Conservation (phyloP, 2,329 filamentous ascomycete genomes). For the Ophiostoma himal-ulmi region DNA sequence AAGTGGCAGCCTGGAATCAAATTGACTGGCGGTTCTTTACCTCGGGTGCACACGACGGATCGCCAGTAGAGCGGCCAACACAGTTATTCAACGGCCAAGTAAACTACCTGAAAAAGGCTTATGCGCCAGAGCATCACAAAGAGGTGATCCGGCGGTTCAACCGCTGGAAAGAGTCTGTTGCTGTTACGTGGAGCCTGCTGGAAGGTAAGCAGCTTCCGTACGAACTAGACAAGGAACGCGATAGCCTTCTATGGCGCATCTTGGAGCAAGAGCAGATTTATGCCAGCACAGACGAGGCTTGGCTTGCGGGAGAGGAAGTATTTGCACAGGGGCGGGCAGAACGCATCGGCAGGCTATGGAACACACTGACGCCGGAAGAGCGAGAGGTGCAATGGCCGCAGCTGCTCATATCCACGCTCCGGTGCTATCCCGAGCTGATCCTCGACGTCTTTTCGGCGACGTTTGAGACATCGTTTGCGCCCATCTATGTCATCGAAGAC, state of each 20-base stretch:
- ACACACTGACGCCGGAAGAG: slow-evolving; percentile 28
- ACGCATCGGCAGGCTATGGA: slow-evolving; percentile 35
- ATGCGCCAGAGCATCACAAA: background rate
- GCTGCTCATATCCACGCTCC: slow-evolving; percentile 36
- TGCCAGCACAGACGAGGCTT: background rate
- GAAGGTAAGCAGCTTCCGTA: slow-evolving; percentile 17
- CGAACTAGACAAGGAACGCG: background rate
- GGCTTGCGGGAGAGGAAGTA: background rate
- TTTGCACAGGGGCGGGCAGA: slow-evolving; percentile 23
- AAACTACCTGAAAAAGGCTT: background rate
- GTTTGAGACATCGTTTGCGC: slow-evolving; percentile 32
- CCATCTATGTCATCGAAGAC: slow-evolving; percentile 38
- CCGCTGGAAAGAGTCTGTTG: slow-evolving; percentile 23
- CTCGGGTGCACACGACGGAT: background rate
- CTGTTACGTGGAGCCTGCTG: slow-evolving; percentile 22
- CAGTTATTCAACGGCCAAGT: background rate
- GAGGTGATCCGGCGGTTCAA: slow-evolving; percentile 12
- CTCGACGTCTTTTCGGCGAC: slow-evolving; percentile 36
- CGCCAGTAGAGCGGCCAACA: background rate
- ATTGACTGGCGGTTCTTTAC: slow-evolving; percentile 9
- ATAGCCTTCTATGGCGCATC: slow-evolving; percentile 19
- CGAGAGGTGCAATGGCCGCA: slow-evolving; percentile 32
- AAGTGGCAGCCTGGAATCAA: too few species aligned
- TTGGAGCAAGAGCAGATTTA: slow-evolving; percentile 24
- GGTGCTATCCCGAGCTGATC: slow-evolving; percentile 32